Evolutionary conservation across 208 protist genomes (phyloP).

Genomic region (Angomonas ambiguus): DNA sequence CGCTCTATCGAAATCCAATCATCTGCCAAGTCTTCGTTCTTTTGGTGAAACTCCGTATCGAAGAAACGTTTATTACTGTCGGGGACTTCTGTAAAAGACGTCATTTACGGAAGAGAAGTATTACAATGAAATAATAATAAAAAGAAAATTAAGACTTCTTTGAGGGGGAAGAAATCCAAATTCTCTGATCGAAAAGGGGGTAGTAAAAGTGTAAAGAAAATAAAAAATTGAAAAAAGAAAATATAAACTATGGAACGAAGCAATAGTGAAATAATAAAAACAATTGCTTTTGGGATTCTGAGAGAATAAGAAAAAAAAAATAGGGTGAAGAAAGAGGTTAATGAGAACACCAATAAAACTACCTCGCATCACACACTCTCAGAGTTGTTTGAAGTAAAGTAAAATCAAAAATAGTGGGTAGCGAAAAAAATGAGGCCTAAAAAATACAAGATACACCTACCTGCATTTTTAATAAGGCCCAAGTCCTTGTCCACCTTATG

Average conservation of each 20-base stretch:
- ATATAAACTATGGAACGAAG: conserved; percentile 8
- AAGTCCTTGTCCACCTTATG: no score
- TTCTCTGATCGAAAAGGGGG: background rate
- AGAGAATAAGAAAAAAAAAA: conserved; percentile 13
- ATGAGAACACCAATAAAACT: background rate
- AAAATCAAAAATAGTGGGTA: conserved; percentile 6
- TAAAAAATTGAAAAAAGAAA: conserved; percentile 18
- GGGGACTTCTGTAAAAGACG: conserved; percentile 23
- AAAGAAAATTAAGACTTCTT: conserved; percentile 11
- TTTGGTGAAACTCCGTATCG: conserved; percentile 52
- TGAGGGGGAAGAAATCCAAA: conserved; percentile 5
- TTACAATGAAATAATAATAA: conserved; percentile 8
- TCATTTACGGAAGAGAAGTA: conserved; percentile 7
- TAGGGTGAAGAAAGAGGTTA: background rate
- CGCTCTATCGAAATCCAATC: conserved; percentile 57
- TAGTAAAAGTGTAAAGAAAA: background rate
- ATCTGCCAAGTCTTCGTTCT: conserved; percentile 49
- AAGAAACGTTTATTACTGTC: conserved; percentile 60
- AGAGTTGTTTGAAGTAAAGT: background rate
- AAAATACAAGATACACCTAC: no score
- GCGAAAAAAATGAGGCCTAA: background rate
- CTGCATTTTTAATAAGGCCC: no score
- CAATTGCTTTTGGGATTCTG: background rate
- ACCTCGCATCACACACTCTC: background rate
- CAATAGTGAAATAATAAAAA: background rate